These are phyloP conservation scores for Ustanciosporium gigantosporum DNA, from an alignment of 1,284 basidiomycete species.

Conservation along the genomic window DNA sequence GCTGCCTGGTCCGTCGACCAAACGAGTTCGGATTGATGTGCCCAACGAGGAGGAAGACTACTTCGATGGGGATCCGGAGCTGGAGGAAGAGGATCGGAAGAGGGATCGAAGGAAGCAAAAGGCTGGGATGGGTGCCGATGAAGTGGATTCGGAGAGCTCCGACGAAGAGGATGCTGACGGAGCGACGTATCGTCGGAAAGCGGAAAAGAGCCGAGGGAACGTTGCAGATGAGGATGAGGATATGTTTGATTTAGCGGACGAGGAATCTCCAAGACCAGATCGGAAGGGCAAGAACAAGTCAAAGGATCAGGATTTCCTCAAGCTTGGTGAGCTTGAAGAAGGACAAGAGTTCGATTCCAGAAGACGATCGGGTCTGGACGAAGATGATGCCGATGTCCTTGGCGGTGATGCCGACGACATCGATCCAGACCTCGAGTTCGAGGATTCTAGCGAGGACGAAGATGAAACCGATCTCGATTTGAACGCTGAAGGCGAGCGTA, in stretches of 20 bases:
- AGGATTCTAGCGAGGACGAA: conserved; percentile 35
- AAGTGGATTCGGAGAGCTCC: conserved; percentile 86
- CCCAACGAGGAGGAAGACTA: conserved; percentile 10
- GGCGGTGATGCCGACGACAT: conserved; percentile 37
- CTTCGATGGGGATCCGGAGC: conserved; percentile 48
- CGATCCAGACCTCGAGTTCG: conserved; percentile 54
- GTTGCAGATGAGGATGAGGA: conserved; percentile 68
- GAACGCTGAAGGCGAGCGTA: conserved; percentile 43
- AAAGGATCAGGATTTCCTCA: conserved; percentile 21
- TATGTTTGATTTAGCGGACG: conserved; percentile 74
- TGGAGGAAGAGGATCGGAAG: conserved; percentile 50
- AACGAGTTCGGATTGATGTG: conserved; percentile 28
- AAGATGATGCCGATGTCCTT: conserved; percentile 27
- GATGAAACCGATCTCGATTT: conserved; percentile 25
- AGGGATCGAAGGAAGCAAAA: conserved; percentile 43
- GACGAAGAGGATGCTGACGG: conserved; percentile 77
- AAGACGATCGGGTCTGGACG: conserved; percentile 34
- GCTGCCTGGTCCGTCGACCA: conserved; percentile 3
- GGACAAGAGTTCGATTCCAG: conserved; percentile 56
- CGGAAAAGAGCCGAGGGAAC: conserved; percentile 64
- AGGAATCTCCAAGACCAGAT: conserved; percentile 14
- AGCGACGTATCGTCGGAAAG: conserved; percentile 47
- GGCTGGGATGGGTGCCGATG: conserved; percentile 68
- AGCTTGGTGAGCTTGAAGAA: conserved; percentile 81
- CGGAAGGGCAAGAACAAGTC: conserved; percentile 5